phyloP scores from a whole-genome alignment of 331 rosid species.

The Acacia pycnantha region DNA sequence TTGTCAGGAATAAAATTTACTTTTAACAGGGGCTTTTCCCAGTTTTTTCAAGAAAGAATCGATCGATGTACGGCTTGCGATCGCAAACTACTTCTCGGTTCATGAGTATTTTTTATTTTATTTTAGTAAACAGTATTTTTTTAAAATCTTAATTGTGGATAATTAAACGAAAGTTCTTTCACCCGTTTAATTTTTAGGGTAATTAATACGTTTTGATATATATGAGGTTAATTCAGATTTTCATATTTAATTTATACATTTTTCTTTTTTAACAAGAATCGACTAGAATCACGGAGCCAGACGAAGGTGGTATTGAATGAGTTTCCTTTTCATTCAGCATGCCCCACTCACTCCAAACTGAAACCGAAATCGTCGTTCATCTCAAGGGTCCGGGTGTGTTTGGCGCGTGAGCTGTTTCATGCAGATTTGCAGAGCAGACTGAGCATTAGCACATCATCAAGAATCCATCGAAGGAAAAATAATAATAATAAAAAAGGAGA shows the following conservation, averaged over 20 bases:
- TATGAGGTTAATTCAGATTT: neutral
- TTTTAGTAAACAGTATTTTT: too few relatives aligned
- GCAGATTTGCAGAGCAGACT: constrained; percentile 5
- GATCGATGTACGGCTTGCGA: neutral
- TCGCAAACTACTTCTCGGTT: neutral
- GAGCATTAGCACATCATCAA: neutral
- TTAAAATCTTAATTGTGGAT: neutral
- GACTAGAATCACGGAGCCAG: neutral
- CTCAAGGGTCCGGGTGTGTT: neutral
- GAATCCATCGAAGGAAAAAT: neutral
- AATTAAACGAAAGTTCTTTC: neutral
- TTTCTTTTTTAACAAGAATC: neutral
- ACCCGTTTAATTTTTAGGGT: neutral
- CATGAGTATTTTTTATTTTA: too few relatives aligned
- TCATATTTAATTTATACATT: neutral
- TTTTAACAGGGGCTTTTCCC: too few relatives aligned
- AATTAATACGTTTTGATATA: too few relatives aligned
- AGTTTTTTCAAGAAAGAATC: too few relatives aligned
- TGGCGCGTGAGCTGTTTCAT: constrained; percentile 22
- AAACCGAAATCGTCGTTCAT: constrained; percentile 12
- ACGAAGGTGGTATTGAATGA: neutral
- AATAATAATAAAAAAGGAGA: neutral
- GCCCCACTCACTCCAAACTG: neutral
- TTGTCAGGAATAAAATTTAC: too few relatives aligned
- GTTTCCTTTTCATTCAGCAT: neutral